Evolutionary conservation across 345 rosid genomes (phyloP), one percentile per base, ranked within the genome.

Genomic region (Lepidium africanum): DNA sequence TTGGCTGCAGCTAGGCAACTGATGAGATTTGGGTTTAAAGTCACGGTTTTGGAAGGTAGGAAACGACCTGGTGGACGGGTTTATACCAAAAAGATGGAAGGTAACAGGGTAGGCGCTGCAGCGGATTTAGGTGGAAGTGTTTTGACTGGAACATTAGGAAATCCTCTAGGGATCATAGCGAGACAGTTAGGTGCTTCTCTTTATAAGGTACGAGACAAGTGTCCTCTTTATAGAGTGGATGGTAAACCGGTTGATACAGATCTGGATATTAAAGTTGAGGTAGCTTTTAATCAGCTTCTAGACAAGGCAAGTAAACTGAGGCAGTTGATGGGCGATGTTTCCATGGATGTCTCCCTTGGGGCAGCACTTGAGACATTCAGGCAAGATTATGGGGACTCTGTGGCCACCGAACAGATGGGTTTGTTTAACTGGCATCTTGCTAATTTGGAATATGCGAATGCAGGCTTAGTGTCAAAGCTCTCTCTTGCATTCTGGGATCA

Each of bases 81-180:
- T 77, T 94, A 94, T 71, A 91, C 97, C 0, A 94, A 86, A 75
- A 94, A 85, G 79, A 87, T 94, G 99, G 99, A 91, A 72, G 92
- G 92, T 10, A 95, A 85, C 46, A 85, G 82, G 59, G 72, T 85
- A 62, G 69, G 81, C 50, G 99, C 97, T 32, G 85, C 81, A 5
- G 99, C 96, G 10, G 99, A 94, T 88, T 85, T 94, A 67, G 99
- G 99, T 21, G 99, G 99, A 48, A 94, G 96, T 78, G 91, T 91
- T 37, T 82, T 94, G 79, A 94, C 97, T 1, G 99, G 99, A 42
- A 94, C 95, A 0, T 74, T 88, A 62, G 99, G 99, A 21, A 94
- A 94, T 76, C 99, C 99, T 1, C 68, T 94, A 39, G 97, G 88
- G 74, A 91, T 94, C 76, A 73, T 94, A 65, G 97, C 95, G 0